Evolutionary conservation across 495 filamentous ascomycete species (phyloP).

Genomic region (Physcia stellaris): DNA sequence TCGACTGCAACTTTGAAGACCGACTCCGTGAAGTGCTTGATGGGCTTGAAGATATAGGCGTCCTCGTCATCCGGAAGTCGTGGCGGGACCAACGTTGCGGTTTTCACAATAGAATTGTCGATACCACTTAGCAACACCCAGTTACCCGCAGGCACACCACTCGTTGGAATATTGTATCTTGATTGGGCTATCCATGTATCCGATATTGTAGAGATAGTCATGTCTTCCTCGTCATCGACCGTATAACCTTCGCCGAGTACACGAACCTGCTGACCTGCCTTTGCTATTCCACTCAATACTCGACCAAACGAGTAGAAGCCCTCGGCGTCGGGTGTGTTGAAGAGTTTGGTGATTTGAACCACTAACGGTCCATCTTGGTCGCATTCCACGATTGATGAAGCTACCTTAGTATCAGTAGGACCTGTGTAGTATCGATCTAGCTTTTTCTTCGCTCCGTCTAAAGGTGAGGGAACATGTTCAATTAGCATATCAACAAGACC

Average conservation of each 20-base stretch:
- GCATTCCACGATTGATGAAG: slow-evolving; percentile 64
- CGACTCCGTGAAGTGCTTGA: slow-evolving; percentile 91
- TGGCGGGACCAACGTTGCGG: slow-evolving; percentile 80
- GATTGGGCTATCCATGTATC: slow-evolving; percentile 91
- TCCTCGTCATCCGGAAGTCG: slow-evolving; percentile 76
- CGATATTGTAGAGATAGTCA: slow-evolving; percentile 77
- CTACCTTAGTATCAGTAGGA: slow-evolving; percentile 78
- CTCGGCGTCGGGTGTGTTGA: slow-evolving; percentile 74
- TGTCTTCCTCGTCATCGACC: slow-evolving; percentile 95
- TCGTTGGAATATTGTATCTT: slow-evolving; percentile 78
- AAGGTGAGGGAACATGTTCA: slow-evolving; percentile 78
- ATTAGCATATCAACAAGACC: slow-evolving; percentile 96
- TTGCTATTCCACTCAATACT: slow-evolving; percentile 85
- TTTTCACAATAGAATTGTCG: slow-evolving; percentile 97
- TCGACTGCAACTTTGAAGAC: slow-evolving; percentile 97
- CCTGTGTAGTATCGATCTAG: slow-evolving; percentile 86
- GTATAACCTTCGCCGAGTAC: slow-evolving; percentile 94
- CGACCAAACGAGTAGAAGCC: slow-evolving; percentile 80
- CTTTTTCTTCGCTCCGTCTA: slow-evolving; percentile 60
- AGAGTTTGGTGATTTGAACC: slow-evolving; percentile 84
- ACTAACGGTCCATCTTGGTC: slow-evolving; percentile 83
- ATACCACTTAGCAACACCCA: slow-evolving; percentile 82
- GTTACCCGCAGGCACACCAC: slow-evolving; percentile 91
- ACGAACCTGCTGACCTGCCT: slow-evolving; percentile 67
- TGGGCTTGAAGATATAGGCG: slow-evolving; percentile 83